A percentile compares a stretch with the other conserved stretches of the same genome.
These are phyloP conservation scores for Paramyrothecium roridum DNA, from an alignment of 2,329 filamentous ascomycete genomes.

Conservation along the genomic window DNA sequence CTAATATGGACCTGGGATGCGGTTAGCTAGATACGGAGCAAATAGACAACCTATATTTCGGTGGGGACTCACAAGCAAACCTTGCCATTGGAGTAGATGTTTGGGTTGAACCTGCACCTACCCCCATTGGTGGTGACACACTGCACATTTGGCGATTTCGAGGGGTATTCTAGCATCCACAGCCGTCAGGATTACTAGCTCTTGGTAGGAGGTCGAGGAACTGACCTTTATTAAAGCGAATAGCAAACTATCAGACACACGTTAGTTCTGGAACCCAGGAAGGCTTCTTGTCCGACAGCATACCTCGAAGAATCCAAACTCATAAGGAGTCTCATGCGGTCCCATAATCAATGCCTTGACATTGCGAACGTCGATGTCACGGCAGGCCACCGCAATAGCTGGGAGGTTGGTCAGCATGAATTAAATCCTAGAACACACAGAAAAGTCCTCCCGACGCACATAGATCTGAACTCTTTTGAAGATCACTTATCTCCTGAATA, in stretches of 20 bases:
- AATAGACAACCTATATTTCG: background rate
- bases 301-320: conserved; percentile 97
- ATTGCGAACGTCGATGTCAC: conserved; percentile 84
- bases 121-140: conserved; percentile 87
- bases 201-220: background rate
- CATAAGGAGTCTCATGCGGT: conserved; percentile 91
- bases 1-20: conserved; percentile 75
- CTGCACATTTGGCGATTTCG: conserved; percentile 58
- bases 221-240: conserved; percentile 73
- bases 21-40: conserved; percentile 12
- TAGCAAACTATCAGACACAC: conserved; percentile 55
- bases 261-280: background rate
- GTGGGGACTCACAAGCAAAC: conserved; percentile 74
- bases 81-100: conserved; percentile 88
- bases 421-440: background rate
- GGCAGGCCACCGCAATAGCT: conserved; percentile 85
- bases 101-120: conserved; percentile 88
- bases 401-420: background rate
- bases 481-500: conserved; percentile 73
- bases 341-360: conserved; percentile 87
- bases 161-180: conserved; percentile 70
- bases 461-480: conserved; percentile 79
- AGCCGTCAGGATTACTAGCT: background rate
- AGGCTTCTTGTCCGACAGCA: conserved; percentile 11
- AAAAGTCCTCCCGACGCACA: conserved; percentile 51